Evolutionary conservation across 2,329 filamentous ascomycete genomes (phyloP).

Genomic region (Cytospora mali): DNA sequence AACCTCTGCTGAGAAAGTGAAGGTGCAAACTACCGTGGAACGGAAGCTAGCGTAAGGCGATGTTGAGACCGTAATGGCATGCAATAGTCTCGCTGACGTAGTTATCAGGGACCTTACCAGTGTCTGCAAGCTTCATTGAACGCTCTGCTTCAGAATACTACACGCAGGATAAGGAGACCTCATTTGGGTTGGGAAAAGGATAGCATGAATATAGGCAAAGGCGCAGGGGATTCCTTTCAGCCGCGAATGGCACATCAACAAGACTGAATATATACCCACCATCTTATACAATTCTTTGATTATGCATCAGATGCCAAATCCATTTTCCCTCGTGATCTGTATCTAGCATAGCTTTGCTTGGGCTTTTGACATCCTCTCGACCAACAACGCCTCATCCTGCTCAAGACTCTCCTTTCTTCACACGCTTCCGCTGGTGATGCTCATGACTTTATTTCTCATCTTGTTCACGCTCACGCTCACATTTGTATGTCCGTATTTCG

Average conservation of each 20-base stretch:
- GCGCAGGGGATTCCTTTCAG: neutral
- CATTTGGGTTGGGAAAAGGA: neutral
- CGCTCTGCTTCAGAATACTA: neutral
- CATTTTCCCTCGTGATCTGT: conserved; percentile 17
- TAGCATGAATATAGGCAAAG: neutral
- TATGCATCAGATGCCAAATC: neutral
- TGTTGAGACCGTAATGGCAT: conserved; percentile 2
- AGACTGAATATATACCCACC: neutral
- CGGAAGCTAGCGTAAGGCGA: conserved; percentile 13
- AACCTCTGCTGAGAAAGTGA: neutral
- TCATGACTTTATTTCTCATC: conserved; percentile 3
- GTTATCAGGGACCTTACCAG: neutral
- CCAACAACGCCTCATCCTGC: conserved; percentile 24
- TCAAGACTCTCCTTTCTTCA: conserved; percentile 14
- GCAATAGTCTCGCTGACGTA: conserved; percentile 8
- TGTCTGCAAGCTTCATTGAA: neutral
- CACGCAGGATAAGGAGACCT: neutral
- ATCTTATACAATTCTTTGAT: conserved; percentile 16
- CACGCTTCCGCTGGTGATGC: conserved; percentile 20
- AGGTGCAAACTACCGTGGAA: neutral
- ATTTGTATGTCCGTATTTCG: no score
- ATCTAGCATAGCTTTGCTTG: neutral
- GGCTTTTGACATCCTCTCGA: conserved; percentile 11
- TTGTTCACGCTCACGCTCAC: conserved; percentile 2
- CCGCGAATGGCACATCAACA: neutral